A percentile compares a stretch with the other conserved stretches of the same genome.
Evolutionary conservation across 805 yeast species (phyloP).

Genomic region (Wickerhamomyces pijperi): DNA sequence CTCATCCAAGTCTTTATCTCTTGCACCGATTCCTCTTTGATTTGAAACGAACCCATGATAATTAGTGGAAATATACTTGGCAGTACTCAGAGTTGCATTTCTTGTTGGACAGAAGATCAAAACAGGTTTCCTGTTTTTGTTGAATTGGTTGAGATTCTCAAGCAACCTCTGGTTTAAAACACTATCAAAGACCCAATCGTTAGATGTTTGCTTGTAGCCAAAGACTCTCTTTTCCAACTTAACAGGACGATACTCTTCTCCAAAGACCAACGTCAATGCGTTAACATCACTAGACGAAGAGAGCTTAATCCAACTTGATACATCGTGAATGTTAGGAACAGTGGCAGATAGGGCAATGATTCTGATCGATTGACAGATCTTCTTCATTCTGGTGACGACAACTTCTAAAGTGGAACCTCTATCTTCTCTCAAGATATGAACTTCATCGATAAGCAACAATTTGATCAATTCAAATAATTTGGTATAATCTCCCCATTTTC

Average conservation of each 20-base stretch:
- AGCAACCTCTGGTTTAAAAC: conserved; percentile 29
- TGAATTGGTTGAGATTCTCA: conserved; percentile 28
- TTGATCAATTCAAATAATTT: conserved; percentile 29
- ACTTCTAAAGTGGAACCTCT: conserved; percentile 40
- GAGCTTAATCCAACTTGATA: conserved; percentile 33
- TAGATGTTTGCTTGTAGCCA: conserved; percentile 29
- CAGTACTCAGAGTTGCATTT: conserved; percentile 34
- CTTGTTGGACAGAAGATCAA: conserved; percentile 45
- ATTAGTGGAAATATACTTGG: conserved; percentile 25
- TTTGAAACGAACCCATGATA: conserved; percentile 1
- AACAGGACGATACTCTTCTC: conserved; percentile 37
- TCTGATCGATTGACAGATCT: conserved; percentile 24
- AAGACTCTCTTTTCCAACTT: conserved; percentile 28
- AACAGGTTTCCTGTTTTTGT: conserved; percentile 29
- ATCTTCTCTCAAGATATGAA: conserved; percentile 33
- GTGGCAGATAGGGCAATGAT: conserved; percentile 42
- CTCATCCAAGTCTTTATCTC: conserved; percentile 20
- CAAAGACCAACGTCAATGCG: conserved; percentile 31
- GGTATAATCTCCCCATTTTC: conserved; percentile 35
- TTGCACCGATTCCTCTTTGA: conserved; percentile 1
- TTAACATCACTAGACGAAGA: conserved; percentile 8
- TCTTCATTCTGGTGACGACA: conserved; percentile 36
- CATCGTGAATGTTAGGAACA: conserved; percentile 38
- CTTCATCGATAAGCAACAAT: conserved; percentile 37
- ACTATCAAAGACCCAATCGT: conserved; percentile 37